Evolutionary conservation across 257 asterid genomes (phyloP), one percentile per base, ranked within the genome.

Genomic region (Paulownia fortunei): DNA sequence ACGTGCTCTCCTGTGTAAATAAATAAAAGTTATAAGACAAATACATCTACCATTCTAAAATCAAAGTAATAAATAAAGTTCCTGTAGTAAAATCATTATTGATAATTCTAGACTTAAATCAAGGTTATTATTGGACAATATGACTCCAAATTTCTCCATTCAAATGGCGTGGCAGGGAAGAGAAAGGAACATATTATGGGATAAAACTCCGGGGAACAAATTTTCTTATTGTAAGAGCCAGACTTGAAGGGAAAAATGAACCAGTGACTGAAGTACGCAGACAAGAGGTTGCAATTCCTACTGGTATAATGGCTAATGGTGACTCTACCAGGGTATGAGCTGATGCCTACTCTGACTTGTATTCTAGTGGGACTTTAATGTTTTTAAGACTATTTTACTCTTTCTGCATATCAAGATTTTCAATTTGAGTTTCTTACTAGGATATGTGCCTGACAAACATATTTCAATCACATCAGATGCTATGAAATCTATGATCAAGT

Each of bases 121-220:
- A 2, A 54, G 27, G 2, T 27, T 32, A 26, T 61, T 32, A 12
- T 27, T 61, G 21, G 41, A 2, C 0, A 41, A 65, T 21, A 12
- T 67, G 37, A 51, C 0, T 54, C 0, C 19, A 11, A 42, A 24
- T 36, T 51, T 67, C 15, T 54, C 56, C 73, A 34, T 51, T 74
- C 11, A 37, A 16, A 63, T 62, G 54, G 71, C 32, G 39, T 80
- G 76, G 16, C 69, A 92, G 97, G 74, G 89, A 86, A 15, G 97
- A 92, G 84, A 86, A 81, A 73, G 97, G 97, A 47, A 69, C 81
- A 47, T 88, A 75, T 72, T 87, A 87, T 76, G 97, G 97, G 76
- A 84, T 92, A 75, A 88, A 90, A 80, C 92, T 92, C 11, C 84
- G 93, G 0, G 96, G 92, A 68, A 82, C 91, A 8, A 80, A 80